Conservation (phyloP, 179 eudicot species). For the Patellifolia procumbens region DNA sequence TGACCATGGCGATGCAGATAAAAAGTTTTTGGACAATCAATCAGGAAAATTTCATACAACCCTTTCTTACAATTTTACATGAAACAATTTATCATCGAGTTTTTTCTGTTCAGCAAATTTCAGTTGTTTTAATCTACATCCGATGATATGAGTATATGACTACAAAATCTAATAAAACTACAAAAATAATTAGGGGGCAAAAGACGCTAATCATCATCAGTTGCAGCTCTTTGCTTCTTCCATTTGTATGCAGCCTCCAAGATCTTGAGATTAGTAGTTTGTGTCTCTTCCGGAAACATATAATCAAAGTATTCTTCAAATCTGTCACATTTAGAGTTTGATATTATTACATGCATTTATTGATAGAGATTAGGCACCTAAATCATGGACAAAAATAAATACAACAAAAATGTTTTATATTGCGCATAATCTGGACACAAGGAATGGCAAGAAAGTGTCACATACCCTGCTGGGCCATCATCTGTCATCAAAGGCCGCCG, state of each 20-base stretch:
- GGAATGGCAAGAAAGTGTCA: slow-evolving; percentile 11
- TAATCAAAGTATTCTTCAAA: slow-evolving; percentile 85
- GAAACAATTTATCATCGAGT: background rate
- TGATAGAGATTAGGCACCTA: background rate
- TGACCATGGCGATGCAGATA: background rate
- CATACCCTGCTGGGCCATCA: slow-evolving; percentile 90
- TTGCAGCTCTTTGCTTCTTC: slow-evolving; percentile 64
- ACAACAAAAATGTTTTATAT: background rate
- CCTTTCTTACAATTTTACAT: slow-evolving; percentile 7
- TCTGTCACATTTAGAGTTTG: slow-evolving; percentile 37
- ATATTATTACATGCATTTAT: background rate
- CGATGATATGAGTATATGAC: too few relatives aligned
- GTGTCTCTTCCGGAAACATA: slow-evolving; percentile 73
- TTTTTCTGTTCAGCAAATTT: background rate
- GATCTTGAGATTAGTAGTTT: slow-evolving; percentile 56
- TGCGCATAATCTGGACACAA: background rate
- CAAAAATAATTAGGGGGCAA: background rate
- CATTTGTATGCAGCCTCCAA: slow-evolving; percentile 78
- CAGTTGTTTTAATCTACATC: background rate
- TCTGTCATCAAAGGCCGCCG: slow-evolving; percentile 62
- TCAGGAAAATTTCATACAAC: background rate
- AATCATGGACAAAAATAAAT: background rate
- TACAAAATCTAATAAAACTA: background rate
- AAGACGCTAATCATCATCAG: slow-evolving; percentile 45
- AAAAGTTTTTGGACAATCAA: background rate